Base-by-base conservation (phyloP, 352 stramenopile genomes). In the Pythium dissimile region DNA sequence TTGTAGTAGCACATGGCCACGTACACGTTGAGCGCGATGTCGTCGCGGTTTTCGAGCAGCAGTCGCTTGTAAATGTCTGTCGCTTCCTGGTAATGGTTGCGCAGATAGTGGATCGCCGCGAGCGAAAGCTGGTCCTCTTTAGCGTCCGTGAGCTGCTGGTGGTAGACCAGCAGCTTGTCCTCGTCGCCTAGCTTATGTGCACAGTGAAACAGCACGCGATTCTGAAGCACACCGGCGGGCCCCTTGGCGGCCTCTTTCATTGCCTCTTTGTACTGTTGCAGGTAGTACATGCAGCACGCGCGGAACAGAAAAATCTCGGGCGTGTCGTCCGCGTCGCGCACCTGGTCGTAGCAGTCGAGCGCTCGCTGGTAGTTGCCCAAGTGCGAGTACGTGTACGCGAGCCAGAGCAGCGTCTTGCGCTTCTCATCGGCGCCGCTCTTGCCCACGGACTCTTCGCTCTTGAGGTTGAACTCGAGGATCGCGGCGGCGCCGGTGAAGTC, bases 1-100 rank as follows among this genome's bases (percentile, higher is more conserved):
- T 98, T 98, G 91, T 98, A 99, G 71, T 98, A 98, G 64, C 93
- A 98, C 92, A 98, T 98, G 49, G 96, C 95, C n/a, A 98, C 89
- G 65, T 98, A 99, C 34, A 99, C 94, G 67, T 99, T 98, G 8
- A 99, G 79, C 27, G 95, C 95, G 15, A 98, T 84, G 57, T 98
- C 89, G 46, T 98, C 94, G n/a, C 89, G 79, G 65, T 98, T 95
- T 63, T 98, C 90, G 5, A 98, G 75, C 52, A 99, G 65, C 8
- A 99, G 72, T 0, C 87, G 75, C 64, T 98, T 98, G 89, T 98
- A 99, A 38, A 98, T 97, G 65, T 98, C 92, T 0, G 89, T 97
- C 12, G 94, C 92, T 47, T 97, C 91, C 53, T 98, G 90, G 71
- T 96, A 98, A 56, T 98, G 92, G 56, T 91, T 89, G 23, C 96